Evolutionary conservation across 805 yeast genomes (phyloP), one percentile per base, ranked within the genome.

Genomic region (Barnettozyma sucrosica): DNA sequence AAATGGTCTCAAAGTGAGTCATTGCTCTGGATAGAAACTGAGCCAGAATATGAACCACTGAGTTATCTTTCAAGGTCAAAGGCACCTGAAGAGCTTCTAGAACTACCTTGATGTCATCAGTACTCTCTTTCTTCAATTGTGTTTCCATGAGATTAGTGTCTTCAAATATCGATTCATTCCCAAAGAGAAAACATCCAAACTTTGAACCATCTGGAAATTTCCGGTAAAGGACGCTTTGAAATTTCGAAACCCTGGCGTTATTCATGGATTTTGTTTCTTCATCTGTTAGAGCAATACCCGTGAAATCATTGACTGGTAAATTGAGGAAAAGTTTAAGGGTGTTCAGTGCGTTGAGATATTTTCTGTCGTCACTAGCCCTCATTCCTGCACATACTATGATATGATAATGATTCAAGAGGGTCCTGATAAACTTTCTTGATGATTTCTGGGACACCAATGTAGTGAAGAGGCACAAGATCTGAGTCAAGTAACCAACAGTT

Each of bases 251-350:
- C 2, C 33, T 48, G 0, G 38, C 39, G 4, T 56, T 25, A 13
- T 46, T 44, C 6, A 34, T 32, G 21, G 48, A 24, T 41, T 53
- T 54, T 11, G 49, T 18, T 10, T 54, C 49, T 4, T 56, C 58
- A 3, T 52, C 26, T 1, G 57, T 26, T 5, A 61, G 45, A 7
- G 55, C 38, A 14, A 53, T 57, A 8, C 75, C 76, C 1, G 70
- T 54, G 37, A 66, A 62, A 40, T 74, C 79, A 50, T 74, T 66
- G 16, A 75, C 55, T 4, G 78, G 77, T 51, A 66, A 72, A 36
- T 62, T 48, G 4, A 66, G 34, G 34, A 58, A 66, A 40, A 63
- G 60, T 9, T 53, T 51, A 6, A 68, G 46, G 1, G 57, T 36
- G 2, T 38, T 40, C 18, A 55, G 2, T 11, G 46, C 25, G 33